Evolutionary conservation across 2,329 filamentous ascomycete species (phyloP), one percentile per base, ranked within the genome.

Genomic region (Pestalotiopsis sp.): DNA sequence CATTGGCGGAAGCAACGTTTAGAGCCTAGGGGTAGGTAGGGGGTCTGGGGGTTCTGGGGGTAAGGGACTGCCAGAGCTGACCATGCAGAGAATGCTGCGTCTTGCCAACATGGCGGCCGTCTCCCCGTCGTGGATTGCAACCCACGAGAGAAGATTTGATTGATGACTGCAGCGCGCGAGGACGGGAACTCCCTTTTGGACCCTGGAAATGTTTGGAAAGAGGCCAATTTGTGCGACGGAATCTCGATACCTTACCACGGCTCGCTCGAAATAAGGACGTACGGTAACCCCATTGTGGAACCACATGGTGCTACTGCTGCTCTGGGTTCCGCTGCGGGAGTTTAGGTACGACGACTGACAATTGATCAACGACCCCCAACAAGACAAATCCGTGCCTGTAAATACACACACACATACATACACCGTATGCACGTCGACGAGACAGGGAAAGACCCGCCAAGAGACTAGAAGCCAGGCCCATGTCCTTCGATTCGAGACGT

Each of bases 381-480:
- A 49, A 45, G 52, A 66, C 57, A 17, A 9, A 52, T 52, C 64
- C 20, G 25, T 66, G 52, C 57, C 64, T 66, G 41, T 20, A 57
- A 31, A 31, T 31, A 31, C 27, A 31, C 27, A 31, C 27, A 31
- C 27, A 27, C 4, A 3, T 4, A 31, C 27, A 31, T 20, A n/a
- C 27, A 45, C 25, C 25, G 25, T 27, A 66, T 66, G 64, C 52
- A 66, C 3, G 52, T 41, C 36, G 31, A 66, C 64, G 17, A 66
- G 25, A 31, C 63, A 31, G 39, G 57, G 39, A 41, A 56, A 66
- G 62, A 41, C 38, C 27, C 66, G 63, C 57, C 67, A 62, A 66
- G 61, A 41, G 63, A 66, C 67, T 68, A 68, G 58, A 65, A 65
- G 61, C 49, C 39, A 49, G 38, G 13, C 25, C 59, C 45, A 20